Conservation (phyloP, 176 grass and related monocot species). For the Zea luxurians region DNA sequence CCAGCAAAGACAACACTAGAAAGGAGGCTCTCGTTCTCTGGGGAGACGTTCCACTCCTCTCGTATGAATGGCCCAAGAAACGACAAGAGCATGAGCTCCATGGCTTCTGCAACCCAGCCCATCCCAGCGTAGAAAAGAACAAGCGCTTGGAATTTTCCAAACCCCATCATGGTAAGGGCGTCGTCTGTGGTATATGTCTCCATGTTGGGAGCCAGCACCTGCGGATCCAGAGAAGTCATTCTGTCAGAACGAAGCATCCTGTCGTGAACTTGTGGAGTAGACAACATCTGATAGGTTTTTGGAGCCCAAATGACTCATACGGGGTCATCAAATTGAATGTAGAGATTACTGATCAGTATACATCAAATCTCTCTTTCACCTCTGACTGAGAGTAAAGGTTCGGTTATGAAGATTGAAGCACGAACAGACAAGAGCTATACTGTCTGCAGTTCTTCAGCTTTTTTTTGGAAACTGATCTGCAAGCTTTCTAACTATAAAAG, state of each 20-base stretch:
- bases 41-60: constrained; percentile 66
- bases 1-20: constrained; percentile 83
- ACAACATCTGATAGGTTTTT: too few species aligned
- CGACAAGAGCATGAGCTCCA: constrained; percentile 87
- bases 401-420: too few species aligned
- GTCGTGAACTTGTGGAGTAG: too few species aligned
- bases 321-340: too few species aligned
- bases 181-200: constrained; percentile 71
- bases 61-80: constrained; percentile 72
- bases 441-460: not conserved
- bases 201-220: constrained; percentile 46
- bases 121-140: constrained; percentile 81
- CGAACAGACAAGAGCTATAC: not conserved
- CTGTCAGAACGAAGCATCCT: not conserved
- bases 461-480: not conserved
- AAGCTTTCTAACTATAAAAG: not conserved
- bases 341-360: too few species aligned
- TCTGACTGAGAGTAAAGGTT: too few species aligned
- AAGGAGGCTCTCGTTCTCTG: constrained; percentile 58
- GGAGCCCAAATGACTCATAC: too few species aligned
- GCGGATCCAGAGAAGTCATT: not conserved
- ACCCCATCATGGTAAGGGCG: constrained; percentile 63
- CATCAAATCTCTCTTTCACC: too few species aligned
- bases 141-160: constrained; percentile 75
- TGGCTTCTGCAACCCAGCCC: constrained; percentile 72